These are phyloP conservation scores for Penicilliopsis zonata DNA, from an alignment of 495 filamentous ascomycete species.

Conservation along the genomic window DNA sequence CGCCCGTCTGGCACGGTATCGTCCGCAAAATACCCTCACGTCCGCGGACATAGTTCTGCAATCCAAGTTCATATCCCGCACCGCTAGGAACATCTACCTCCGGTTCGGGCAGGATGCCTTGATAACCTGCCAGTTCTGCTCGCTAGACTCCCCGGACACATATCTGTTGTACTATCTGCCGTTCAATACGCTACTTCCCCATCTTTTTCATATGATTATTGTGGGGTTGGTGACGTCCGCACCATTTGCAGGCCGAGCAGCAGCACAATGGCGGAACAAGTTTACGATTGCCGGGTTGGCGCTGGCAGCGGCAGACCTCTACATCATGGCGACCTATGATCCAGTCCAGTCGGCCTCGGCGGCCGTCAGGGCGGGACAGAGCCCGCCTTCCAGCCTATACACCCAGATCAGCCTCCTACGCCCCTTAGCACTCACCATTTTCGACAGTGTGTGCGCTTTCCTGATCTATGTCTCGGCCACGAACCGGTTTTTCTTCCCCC, in stretches of 20 bases:
- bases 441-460: slow-evolving; percentile 47
- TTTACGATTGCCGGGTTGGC: slow-evolving; percentile 52
- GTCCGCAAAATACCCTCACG: slow-evolving; percentile 43
- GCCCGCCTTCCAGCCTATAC: slow-evolving; percentile 41
- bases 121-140: slow-evolving; percentile 69
- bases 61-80: slow-evolving; percentile 52
- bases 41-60: slow-evolving; percentile 50
- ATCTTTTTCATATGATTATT: slow-evolving; percentile 61
- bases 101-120: slow-evolving; percentile 66
- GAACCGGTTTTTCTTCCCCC: slow-evolving; percentile 52
- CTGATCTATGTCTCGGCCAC: slow-evolving; percentile 66
- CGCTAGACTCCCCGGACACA: slow-evolving; percentile 51
- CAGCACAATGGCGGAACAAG: slow-evolving; percentile 52
- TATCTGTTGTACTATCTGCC: slow-evolving; percentile 81
- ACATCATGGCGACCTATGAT: slow-evolving; percentile 47
- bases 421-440: slow-evolving; percentile 40
- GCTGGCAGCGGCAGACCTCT: slow-evolving; percentile 54
- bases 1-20: slow-evolving; percentile 54
- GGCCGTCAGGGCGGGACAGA: slow-evolving; percentile 23
- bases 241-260: slow-evolving; percentile 41
- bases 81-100: slow-evolving; percentile 69
- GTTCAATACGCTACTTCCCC: slow-evolving; percentile 51
- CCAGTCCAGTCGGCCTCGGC: slow-evolving; percentile 35
- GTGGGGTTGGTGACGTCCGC: slow-evolving; percentile 53
- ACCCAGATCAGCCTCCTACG: slow-evolving; percentile 53